These are phyloP conservation scores for Talaromyces sp. DNA, from an alignment of 2,329 filamentous ascomycete species.

Conservation along the genomic window DNA sequence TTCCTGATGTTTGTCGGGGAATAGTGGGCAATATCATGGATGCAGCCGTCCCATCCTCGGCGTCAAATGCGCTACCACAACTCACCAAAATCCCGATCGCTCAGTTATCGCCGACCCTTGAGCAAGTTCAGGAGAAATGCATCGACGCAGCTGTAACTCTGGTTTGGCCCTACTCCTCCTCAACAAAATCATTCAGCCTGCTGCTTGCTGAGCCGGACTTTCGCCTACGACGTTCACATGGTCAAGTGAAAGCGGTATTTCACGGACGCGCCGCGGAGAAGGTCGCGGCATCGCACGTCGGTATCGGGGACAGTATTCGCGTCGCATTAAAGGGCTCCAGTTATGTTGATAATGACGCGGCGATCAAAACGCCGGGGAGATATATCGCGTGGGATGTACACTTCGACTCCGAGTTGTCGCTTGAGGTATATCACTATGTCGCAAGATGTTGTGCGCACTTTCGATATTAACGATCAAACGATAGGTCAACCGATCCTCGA, in stretches of 20 bases:
- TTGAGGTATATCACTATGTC: conserved; percentile 37
- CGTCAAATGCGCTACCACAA: conserved; percentile 24
- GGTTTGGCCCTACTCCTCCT: conserved; percentile 87
- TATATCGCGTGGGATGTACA: conserved; percentile 61
- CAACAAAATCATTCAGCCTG: conserved; percentile 72
- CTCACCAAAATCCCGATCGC: conserved; percentile 42
- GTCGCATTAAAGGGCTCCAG: conserved; percentile 69
- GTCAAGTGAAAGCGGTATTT: conserved; percentile 81
- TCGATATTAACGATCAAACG: conserved; percentile 6
- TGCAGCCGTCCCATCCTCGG: conserved; percentile 25
- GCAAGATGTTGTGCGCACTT: not conserved
- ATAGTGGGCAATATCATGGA: conserved; percentile 33
- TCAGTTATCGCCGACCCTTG: conserved; percentile 41
- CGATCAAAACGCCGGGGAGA: conserved; percentile 57
- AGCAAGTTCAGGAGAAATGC: conserved; percentile 29
- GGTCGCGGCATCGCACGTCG: conserved; percentile 67
- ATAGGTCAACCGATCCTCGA: conserved; percentile 31
- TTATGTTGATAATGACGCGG: conserved; percentile 61
- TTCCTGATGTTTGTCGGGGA: conserved; percentile 8
- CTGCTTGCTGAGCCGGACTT: conserved; percentile 84
- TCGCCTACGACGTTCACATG: conserved; percentile 72
- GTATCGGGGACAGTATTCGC: conserved; percentile 75
- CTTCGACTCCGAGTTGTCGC: conserved; percentile 42
- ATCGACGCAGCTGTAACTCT: conserved; percentile 77
- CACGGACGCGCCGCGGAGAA: conserved; percentile 69